A percentile compares a stretch with the other conserved stretches of the same genome.
Evolutionary conservation across 306 rosid species (phyloP).

Genomic region (Spatholobus suberectus): DNA sequence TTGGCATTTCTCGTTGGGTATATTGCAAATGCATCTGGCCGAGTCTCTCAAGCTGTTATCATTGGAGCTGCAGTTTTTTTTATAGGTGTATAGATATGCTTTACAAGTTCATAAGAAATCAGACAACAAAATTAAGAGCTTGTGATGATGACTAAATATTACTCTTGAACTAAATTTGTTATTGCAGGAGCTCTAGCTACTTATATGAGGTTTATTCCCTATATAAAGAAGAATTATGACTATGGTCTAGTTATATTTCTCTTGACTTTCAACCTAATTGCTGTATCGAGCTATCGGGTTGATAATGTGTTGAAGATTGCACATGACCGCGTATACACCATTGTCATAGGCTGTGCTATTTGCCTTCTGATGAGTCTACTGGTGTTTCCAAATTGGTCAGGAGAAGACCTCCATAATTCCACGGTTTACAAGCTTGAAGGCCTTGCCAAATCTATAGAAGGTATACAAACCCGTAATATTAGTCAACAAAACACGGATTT

Average conservation of each 20-base stretch:
- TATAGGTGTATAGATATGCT: conserved; percentile 54
- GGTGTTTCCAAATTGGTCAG: conserved; percentile 93
- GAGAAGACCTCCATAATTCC: conserved; percentile 83
- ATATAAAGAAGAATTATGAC: conserved; percentile 88
- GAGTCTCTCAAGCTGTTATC: conserved; percentile 62
- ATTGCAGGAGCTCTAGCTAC: conserved; percentile 81
- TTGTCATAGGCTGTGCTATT: conserved; percentile 82
- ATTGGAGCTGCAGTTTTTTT: conserved; percentile 85
- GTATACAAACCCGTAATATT: conserved; percentile 44
- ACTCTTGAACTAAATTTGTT: conserved; percentile 29
- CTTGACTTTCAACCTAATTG: conserved; percentile 83
- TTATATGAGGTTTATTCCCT: conserved; percentile 89
- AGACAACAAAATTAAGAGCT: not conserved
- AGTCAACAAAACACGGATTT: not conserved
- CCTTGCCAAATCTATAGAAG: conserved; percentile 88
- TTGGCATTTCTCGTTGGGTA: conserved; percentile 76
- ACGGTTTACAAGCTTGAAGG: conserved; percentile 86
- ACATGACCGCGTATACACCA: conserved; percentile 78
- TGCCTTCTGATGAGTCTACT: conserved; percentile 88
- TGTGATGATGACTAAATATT: not conserved
- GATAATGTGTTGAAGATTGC: conserved; percentile 73
- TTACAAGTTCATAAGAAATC: not conserved
- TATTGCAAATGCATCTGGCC: conserved; percentile 54
- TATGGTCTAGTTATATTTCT: conserved; percentile 90
- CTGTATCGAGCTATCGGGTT: conserved; percentile 79